phyloP scores from a whole-genome alignment of 148 eudicot genomes.

The Oxyria digyna region DNA sequence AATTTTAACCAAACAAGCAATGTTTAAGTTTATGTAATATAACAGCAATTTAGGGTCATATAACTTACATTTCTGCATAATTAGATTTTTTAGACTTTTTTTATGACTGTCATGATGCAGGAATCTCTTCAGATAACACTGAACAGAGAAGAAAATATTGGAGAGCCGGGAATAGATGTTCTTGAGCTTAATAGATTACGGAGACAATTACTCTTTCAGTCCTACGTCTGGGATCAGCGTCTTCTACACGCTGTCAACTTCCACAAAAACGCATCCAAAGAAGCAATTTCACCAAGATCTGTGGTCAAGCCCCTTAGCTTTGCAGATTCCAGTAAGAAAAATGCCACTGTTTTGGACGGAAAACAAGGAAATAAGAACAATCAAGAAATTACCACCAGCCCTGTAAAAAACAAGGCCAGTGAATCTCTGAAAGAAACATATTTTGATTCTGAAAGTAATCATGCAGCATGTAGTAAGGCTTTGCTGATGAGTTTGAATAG shows the following conservation, averaged over 20 bases:
- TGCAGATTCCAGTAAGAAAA: slow-evolving; percentile 12
- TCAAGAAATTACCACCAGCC: slow-evolving; percentile 16
- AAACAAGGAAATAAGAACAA: slow-evolving; percentile 11
- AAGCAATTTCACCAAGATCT: slow-evolving; percentile 15
- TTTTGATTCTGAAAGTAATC: slow-evolving; percentile 12
- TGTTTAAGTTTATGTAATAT: too few species aligned
- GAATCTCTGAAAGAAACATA: slow-evolving; percentile 16
- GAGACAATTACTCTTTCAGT: slow-evolving; percentile 61
- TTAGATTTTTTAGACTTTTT: too few species aligned
- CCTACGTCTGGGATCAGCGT: slow-evolving; percentile 85
- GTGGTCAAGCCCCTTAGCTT: slow-evolving; percentile 19
- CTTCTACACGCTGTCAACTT: slow-evolving; percentile 51
- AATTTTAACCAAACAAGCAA: background rate
- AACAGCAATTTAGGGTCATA: background rate
- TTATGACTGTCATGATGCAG: slow-evolving; percentile 22
- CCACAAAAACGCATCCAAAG: slow-evolving; percentile 18
- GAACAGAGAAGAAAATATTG: slow-evolving; percentile 33
- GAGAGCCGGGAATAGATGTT: slow-evolving; percentile 52
- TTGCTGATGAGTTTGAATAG: background rate
- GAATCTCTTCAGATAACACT: slow-evolving; percentile 42
- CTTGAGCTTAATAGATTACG: slow-evolving; percentile 72
- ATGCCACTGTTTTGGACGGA: background rate
- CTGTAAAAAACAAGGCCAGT: slow-evolving; percentile 16
- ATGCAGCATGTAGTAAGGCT: slow-evolving; percentile 17
- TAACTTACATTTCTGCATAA: background rate